A percentile compares a stretch with the other conserved stretches of the same genome.
Conservation (phyloP, 106 monocot genomes). For the Acorus gramineus region DNA sequence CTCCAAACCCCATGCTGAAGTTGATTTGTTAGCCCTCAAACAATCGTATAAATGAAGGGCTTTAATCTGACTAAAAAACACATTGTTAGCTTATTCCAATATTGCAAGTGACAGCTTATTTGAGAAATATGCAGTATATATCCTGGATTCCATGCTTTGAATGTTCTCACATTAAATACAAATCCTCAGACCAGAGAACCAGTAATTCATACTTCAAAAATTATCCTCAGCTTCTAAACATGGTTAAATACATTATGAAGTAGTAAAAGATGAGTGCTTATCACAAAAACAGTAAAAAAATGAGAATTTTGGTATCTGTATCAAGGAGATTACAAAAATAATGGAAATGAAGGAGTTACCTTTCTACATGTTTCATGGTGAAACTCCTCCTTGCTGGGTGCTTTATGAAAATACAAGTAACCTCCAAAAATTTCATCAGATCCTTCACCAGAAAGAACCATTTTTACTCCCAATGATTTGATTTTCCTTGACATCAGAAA, state of each 20-base stretch:
- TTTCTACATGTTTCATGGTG: conserved; percentile 60
- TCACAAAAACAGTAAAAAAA: no score
- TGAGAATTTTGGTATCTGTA: no score
- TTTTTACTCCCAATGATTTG: conserved; percentile 60
- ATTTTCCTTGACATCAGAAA: conserved; percentile 64
- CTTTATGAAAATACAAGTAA: conserved; percentile 69
- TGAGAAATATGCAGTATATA: no score
- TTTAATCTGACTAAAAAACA: conserved; percentile 29
- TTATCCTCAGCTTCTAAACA: no score
- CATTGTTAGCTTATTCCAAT: background rate
- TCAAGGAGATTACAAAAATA: no score
- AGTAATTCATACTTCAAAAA: no score
- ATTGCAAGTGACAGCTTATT: no score
- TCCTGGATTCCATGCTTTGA: no score
- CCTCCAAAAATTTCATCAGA: conserved; percentile 64
- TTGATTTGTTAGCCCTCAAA: conserved; percentile 66
- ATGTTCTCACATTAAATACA: no score
- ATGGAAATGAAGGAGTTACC: conserved; percentile 12
- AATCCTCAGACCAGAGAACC: no score
- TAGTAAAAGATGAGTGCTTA: no score
- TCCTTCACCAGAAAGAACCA: conserved; percentile 72
- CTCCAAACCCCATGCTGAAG: conserved; percentile 66
- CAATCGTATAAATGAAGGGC: conserved; percentile 67
- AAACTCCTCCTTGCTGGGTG: conserved; percentile 66
- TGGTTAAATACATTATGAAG: no score